Base-by-base conservation (phyloP, 176 grass and related monocot genomes). In the Phragmites australis region DNA sequence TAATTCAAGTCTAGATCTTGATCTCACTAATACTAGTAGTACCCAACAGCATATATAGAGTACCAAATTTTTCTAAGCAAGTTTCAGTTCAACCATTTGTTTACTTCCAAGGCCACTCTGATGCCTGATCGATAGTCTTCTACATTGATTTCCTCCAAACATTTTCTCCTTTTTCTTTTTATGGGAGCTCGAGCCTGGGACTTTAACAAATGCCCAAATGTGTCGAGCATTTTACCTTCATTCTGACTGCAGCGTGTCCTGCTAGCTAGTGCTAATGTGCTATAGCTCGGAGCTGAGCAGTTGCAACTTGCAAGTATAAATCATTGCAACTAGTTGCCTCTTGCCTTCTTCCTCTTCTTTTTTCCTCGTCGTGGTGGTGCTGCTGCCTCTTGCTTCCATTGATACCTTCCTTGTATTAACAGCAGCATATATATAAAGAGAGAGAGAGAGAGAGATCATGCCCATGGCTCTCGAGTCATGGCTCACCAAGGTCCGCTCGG, bases 401-500 rank as follows among this genome's bases (percentile, higher is more conserved):
- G 39, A 45, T 68, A 50, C 1, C 52, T 57, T 22, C n/a, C 5
- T 52, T 4, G 0, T 54, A 22, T 4, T 5, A n/a, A 16, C 0
- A 54, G 21, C 17, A 45, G 51, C 51, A 9, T 18, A 60, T n/a
- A 23, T 47, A 37, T 21, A 16, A 34, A 19, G 19, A 19, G 15
- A 18, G 19, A 44, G 9, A 10, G 5, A 3, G 10, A 1, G 46
- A 15, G 10, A 9, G 7, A 9, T 13, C 14, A 82, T 63, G 69
- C 16, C 74, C 77, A 94, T 98, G 95, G 74, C 90, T 65, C 51
- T 88, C 2, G 95, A 94, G 19, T 87, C 95, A 76, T 98, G 92
- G 95, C 76, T 98, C 37, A 60, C 77, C 77, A 90, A 89, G 80
- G 83, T 98, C 30, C 88, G 92, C 2, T 94, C 85, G 8, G 89